Conservation (phyloP, 306 rosid species). For the Glycine tomentella region DNA sequence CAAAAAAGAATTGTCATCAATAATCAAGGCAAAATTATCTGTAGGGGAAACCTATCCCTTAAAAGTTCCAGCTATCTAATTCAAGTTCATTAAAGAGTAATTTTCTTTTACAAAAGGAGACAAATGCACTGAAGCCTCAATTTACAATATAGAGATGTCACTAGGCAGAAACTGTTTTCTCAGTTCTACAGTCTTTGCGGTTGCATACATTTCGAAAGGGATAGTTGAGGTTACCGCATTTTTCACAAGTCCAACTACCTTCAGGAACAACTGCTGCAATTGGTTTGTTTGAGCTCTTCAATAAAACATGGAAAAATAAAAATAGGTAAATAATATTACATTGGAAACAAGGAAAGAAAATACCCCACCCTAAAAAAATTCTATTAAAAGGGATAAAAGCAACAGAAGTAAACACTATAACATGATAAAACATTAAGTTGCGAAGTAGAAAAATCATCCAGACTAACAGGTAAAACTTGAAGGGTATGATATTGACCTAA, state of each 20-base stretch:
- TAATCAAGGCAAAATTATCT: neutral
- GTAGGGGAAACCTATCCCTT: neutral
- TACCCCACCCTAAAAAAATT: neutral
- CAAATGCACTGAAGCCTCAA: neutral
- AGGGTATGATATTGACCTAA: neutral
- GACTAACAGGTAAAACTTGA: neutral
- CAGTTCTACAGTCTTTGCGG: conserved; percentile 24
- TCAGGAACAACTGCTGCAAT: conserved; percentile 10
- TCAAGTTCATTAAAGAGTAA: neutral
- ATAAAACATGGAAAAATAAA: neutral
- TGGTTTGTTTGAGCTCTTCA: neutral
- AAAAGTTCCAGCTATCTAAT: neutral
- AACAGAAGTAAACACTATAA: neutral
- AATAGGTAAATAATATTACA: neutral
- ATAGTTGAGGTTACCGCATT: conserved; percentile 5
- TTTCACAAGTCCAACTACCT: conserved; percentile 13
- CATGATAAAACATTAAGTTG: neutral
- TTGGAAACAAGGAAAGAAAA: neutral
- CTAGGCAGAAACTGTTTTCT: neutral
- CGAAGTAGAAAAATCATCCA: neutral
- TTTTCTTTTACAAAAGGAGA: conserved; percentile 1
- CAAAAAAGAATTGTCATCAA: neutral
- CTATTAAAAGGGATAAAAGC: neutral
- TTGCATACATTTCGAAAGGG: conserved; percentile 15
- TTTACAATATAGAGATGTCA: neutral